These are phyloP conservation scores for Alternaria conjuncta DNA, from an alignment of 2,329 filamentous ascomycete genomes.

Conservation along the genomic window DNA sequence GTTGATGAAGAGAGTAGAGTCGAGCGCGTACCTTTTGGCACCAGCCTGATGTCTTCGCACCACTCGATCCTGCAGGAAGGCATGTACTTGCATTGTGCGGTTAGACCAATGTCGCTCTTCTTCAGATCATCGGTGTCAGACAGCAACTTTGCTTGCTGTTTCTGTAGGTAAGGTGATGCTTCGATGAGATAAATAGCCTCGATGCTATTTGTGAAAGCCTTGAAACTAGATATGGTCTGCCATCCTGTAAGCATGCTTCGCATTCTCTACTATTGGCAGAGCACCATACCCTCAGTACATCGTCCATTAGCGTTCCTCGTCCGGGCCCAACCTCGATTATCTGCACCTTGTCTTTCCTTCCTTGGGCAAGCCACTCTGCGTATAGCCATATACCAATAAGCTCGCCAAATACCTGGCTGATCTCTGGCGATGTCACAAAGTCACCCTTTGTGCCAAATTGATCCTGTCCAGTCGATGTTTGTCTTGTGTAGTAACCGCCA, in stretches of 20 bases:
- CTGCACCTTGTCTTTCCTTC: constrained; percentile 75
- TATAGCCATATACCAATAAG: constrained; percentile 94
- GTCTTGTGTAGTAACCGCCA: constrained; percentile 90
- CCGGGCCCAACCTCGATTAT: constrained; percentile 94
- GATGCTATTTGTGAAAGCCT: constrained; percentile 74
- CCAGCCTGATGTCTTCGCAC: constrained; percentile 86
- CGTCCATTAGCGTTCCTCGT: constrained; percentile 94
- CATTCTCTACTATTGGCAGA: neutral
- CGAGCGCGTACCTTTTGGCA: constrained; percentile 67
- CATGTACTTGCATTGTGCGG: constrained; percentile 77
- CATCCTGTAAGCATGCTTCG: constrained; percentile 15
- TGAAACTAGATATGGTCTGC: constrained; percentile 85
- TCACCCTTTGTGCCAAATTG: constrained; percentile 94
- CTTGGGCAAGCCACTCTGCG: constrained; percentile 95
- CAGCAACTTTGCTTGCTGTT: constrained; percentile 79
- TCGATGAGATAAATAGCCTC: constrained; percentile 94
- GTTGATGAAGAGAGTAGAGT: neutral
- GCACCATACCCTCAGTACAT: constrained; percentile 79
- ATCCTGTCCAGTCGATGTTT: constrained; percentile 71
- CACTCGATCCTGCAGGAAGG: constrained; percentile 76
- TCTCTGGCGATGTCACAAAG: constrained; percentile 96
- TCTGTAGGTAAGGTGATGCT: constrained; percentile 80
- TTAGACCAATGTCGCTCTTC: constrained; percentile 75
- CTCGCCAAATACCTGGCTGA: constrained; percentile 96
- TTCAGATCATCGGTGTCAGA: constrained; percentile 75